Base-by-base conservation (phyloP, 441 rosid genomes). In the Pelargonium australe region DNA sequence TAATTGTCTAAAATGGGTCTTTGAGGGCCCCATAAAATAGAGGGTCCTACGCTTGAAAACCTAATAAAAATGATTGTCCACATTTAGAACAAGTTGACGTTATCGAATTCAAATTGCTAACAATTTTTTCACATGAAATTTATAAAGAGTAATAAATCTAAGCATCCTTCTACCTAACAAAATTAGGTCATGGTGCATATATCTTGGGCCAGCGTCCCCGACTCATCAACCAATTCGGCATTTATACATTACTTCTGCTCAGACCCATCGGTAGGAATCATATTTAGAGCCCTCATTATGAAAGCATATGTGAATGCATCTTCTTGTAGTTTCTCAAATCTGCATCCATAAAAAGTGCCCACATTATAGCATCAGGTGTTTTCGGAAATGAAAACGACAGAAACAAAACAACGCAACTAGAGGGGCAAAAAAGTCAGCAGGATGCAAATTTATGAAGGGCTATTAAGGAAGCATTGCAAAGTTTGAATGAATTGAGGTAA, bases 311-410 rank as follows among this genome's bases (percentile, higher is more conserved):
- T 83, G 69, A 94, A 81, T 65, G 98, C 96, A 55, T 85, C 87
- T 78, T 89, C 97, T 70, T 81, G 84, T 66, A 94, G 98, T 87
- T 79, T 91, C 89, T 91, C 96, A 72, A 93, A 93, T 80, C 97
- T 93, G 86, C 86, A 82, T 23, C 67, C 43, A 47, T 65, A 16
- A 44, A 41, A 25, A 61, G 2, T 34, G 5, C 47, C 19, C 43
- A 19, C 5, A 31, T 65, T 25, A 7, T 40, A 61, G 11, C 37
- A 57, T 6, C 51, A 57, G 51, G 9, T 47, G n/a, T 20, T 43
- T 69, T 13, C n/a, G 4, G 14, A 10, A 69, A 60, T 45, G n/a
- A 69, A 69, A 19, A 10, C 20, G 6, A 9, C 9, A 11, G 1
- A 12, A 20, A 6, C 4, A 69, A 14, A 28, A 13, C 7, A 23